A percentile compares a stretch with the other conserved stretches of the same genome.
These are phyloP conservation scores for Aureobasidium sp. DNA, from an alignment of 2,329 filamentous ascomycete genomes.

Conservation along the genomic window DNA sequence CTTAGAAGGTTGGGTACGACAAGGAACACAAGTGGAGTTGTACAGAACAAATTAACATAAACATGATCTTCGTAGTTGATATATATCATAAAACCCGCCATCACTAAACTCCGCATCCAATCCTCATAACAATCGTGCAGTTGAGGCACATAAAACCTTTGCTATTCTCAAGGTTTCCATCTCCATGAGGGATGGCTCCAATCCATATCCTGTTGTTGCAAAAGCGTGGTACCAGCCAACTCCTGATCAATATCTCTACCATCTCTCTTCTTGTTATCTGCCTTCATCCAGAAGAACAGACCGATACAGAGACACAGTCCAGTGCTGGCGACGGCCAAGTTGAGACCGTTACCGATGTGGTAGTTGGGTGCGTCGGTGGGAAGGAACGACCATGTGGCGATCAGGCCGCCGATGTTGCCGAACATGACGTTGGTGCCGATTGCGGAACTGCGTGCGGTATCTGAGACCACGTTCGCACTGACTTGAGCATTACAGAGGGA, in stretches of 20 bases:
- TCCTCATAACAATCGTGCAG: not conserved
- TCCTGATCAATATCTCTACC: conserved; percentile 61
- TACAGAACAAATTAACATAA: too few species aligned
- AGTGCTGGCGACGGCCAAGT: conserved; percentile 66
- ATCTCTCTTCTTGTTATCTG: conserved; percentile 67
- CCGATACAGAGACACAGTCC: conserved; percentile 55
- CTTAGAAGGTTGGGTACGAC: too few species aligned
- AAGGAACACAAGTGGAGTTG: too few species aligned
- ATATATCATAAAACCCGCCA: not conserved
- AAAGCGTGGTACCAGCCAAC: conserved; percentile 57
- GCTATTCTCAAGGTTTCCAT: conserved; percentile 57
- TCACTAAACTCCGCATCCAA: not conserved
- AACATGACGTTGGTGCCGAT: conserved; percentile 77
- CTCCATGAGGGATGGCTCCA: conserved; percentile 73
- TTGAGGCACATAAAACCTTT: not conserved
- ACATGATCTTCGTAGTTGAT: not conserved
- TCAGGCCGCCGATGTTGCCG: conserved; percentile 70
- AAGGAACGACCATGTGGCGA: conserved; percentile 56
- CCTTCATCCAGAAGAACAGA: conserved; percentile 67
- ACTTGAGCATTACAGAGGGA: conserved; percentile 73
- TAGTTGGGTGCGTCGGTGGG: conserved; percentile 71
- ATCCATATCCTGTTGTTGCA: conserved; percentile 67
- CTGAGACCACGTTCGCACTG: conserved; percentile 75
- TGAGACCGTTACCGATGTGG: conserved; percentile 76
- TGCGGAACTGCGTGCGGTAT: conserved; percentile 72